phyloP scores from a whole-genome alignment of 1,284 basidiomycete species.

The Schizophyllum commune region DNA sequence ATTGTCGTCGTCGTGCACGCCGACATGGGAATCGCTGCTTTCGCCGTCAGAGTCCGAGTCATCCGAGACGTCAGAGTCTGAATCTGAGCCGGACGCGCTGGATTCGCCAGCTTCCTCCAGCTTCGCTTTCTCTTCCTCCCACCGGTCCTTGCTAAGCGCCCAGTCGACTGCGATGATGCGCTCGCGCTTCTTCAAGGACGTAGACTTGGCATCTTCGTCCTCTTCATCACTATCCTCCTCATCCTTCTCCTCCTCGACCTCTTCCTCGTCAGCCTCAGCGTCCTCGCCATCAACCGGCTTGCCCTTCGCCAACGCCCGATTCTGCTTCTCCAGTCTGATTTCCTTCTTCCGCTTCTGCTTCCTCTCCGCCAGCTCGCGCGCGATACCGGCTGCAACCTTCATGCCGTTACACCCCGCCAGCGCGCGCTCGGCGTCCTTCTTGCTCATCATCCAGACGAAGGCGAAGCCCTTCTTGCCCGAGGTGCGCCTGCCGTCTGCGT shows the following conservation, averaged over 20 bases:
- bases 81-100: slow-evolving; percentile 23
- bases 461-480: slow-evolving; percentile 79
- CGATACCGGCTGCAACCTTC: slow-evolving; percentile 60
- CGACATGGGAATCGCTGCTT: slow-evolving; percentile 28
- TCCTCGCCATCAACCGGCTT: slow-evolving; percentile 28
- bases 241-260: slow-evolving; percentile 28
- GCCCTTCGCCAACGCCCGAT: slow-evolving; percentile 29
- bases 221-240: slow-evolving; percentile 24
- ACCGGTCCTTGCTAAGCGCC: slow-evolving; percentile 92
- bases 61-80: slow-evolving; percentile 16
- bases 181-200: slow-evolving; percentile 38
- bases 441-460: slow-evolving; percentile 91
- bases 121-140: slow-evolving; percentile 72
- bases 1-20: slow-evolving; percentile 37
- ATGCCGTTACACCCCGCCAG: slow-evolving; percentile 82
- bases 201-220: slow-evolving; percentile 23
- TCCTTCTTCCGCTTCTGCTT: slow-evolving; percentile 75
- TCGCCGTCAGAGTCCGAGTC: slow-evolving; percentile 18
- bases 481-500: slow-evolving; percentile 23
- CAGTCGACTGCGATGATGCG: slow-evolving; percentile 91
- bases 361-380: slow-evolving; percentile 53
- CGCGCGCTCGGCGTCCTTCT: slow-evolving; percentile 81
- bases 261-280: slow-evolving; percentile 24
- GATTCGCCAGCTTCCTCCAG: slow-evolving; percentile 33
- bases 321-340: slow-evolving; percentile 50